Evolutionary conservation across 305 asterid species (phyloP), one percentile per base, ranked within the genome.

Genomic region (Plantago coronopus): DNA sequence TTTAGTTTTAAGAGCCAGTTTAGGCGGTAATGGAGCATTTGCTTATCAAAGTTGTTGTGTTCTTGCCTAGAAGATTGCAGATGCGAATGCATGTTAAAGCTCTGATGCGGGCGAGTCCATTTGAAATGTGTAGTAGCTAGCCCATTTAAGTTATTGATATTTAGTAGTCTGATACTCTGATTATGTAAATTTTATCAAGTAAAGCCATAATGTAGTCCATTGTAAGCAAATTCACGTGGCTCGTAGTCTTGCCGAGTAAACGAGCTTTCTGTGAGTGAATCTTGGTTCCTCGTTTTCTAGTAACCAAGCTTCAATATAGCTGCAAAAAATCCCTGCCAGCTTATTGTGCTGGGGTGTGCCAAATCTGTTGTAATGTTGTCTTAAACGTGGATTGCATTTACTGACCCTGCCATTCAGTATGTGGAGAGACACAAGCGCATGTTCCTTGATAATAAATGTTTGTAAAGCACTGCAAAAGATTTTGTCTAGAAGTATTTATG

Each of bases 41-140:
- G 54, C 38, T n/a, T 42, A 46, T 46, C 13, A 1, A 29, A 17
- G 18, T 60, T 12, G 70, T 57, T 20, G 15, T 61, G 10, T 49
- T 54, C 42, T 48, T 62, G 40, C 44, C 45, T 61, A 43, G 61
- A 59, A 47, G 48, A 9, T 27, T 34, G 44, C 54, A 48, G 19
- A 29, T 69, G 48, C 44, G 12, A 54, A 25, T 57, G 45, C 63
- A 46, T 14, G 27, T 48, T 9, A 19, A 21, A 37, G 25, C 34
- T 19, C 17, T 25, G 44, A 5, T 27, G 40, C n/a, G 31, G 21
- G 18, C 49, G 54, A 25, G 53, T 17, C n/a, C 5, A 44, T 27
- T 6, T 19, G 22, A 56, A 42, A 40, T 43, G 40, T 19, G 3
- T 22, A n/a, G n/a, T n/a, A n/a, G n/a, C n/a, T n/a, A n/a, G n/a